A percentile compares a stretch with the other conserved stretches of the same genome.
Evolutionary conservation across 805 yeast species (phyloP).

Genomic region (Candida railenensis): DNA sequence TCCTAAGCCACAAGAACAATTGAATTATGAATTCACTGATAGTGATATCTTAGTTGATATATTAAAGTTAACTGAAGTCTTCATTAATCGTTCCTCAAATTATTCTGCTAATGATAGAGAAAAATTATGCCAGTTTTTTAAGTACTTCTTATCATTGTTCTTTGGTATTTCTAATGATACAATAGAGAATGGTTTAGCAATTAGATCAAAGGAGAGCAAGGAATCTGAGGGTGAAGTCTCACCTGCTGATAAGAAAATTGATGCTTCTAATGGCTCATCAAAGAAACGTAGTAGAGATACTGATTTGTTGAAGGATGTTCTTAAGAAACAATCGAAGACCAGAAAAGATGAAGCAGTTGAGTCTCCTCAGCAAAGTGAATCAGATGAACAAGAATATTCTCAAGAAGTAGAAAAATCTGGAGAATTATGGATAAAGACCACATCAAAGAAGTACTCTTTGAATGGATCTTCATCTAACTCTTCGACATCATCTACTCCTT

Average conservation of each 20-base stretch:
- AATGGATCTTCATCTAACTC: not conserved
- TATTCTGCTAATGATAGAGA: slow-evolving; percentile 83
- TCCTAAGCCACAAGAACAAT: slow-evolving; percentile 78
- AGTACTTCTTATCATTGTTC: slow-evolving; percentile 67
- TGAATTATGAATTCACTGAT: slow-evolving; percentile 65
- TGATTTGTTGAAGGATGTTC: slow-evolving; percentile 60
- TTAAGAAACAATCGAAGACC: slow-evolving; percentile 48
- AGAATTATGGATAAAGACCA: slow-evolving; percentile 44
- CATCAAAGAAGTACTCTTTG: slow-evolving; percentile 20
- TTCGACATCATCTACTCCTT: not conserved
- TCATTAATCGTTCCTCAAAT: slow-evolving; percentile 64
- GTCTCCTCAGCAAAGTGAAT: slow-evolving; percentile 28
- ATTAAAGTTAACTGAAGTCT: slow-evolving; percentile 61
- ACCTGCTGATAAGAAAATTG: slow-evolving; percentile 6
- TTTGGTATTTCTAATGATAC: slow-evolving; percentile 57
- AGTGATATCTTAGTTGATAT: slow-evolving; percentile 71
- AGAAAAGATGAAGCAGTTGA: slow-evolving; percentile 35
- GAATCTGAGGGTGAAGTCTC: slow-evolving; percentile 13
- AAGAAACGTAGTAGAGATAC: slow-evolving; percentile 54
- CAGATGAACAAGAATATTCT: slow-evolving; percentile 29
- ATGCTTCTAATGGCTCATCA: slow-evolving; percentile 19
- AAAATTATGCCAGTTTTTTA: slow-evolving; percentile 67
- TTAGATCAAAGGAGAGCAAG: slow-evolving; percentile 15
- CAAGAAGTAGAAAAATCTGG: slow-evolving; percentile 36
- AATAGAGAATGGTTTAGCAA: slow-evolving; percentile 40